These are phyloP conservation scores for Penicillium freii DNA, from an alignment of 2,329 filamentous ascomycete species.

Conservation along the genomic window DNA sequence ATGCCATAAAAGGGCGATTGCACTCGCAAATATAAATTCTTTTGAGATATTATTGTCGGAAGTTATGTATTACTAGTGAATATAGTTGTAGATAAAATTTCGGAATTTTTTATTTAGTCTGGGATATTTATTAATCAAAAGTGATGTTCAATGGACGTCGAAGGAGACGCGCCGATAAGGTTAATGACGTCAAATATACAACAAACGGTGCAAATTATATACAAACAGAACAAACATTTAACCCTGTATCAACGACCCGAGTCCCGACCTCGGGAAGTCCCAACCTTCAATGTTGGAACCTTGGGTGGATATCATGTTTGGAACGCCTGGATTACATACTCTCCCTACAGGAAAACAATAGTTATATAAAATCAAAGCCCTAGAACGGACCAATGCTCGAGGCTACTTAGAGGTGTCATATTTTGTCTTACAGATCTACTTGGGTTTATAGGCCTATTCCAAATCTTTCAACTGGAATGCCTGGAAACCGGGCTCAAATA, in stretches of 20 bases:
- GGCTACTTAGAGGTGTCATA: not conserved
- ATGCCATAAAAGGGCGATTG: constrained; percentile 15
- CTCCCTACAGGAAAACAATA: not conserved
- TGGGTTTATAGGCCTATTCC: not conserved
- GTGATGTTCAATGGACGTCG: constrained; percentile 4
- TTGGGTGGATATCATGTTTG: not conserved
- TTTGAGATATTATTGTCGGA: not conserved
- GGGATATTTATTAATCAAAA: not conserved
- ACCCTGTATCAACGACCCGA: not conserved
- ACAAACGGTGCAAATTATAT: constrained; percentile 4
- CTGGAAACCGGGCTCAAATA: not conserved
- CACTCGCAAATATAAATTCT: not conserved
- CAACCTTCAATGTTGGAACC: not conserved
- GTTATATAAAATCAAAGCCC: not conserved
- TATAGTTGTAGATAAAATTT: not conserved
- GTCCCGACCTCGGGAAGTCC: not conserved
- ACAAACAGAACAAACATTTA: constrained; percentile 4
- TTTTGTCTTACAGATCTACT: no score
- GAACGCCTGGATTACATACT: not conserved
- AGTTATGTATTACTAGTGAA: not conserved
- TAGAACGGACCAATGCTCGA: not conserved
- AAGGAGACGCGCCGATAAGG: constrained; percentile 26
- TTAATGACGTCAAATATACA: constrained; percentile 13
- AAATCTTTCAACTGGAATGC: not conserved
- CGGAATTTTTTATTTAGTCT: fast-evolving